Conservation (phyloP, 768 basidiomycete species). For the Royoungia palumana region DNA sequence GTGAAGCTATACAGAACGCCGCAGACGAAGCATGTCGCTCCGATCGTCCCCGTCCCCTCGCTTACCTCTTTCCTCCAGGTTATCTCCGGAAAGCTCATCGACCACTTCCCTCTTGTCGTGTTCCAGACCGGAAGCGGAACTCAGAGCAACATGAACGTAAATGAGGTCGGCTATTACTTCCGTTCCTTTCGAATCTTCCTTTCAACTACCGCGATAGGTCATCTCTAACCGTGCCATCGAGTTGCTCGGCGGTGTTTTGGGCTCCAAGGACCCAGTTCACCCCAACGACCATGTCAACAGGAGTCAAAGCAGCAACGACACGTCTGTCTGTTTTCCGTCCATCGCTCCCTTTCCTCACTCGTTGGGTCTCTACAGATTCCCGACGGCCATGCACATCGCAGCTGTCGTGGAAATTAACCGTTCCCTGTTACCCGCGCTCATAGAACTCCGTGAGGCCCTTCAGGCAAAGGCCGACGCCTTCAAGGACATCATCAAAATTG, state of each 20-base stretch:
- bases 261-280: slow-evolving; percentile 95
- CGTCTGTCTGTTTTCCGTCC: slow-evolving; percentile 48
- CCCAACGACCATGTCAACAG: slow-evolving; percentile 99
- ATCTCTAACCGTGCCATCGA: slow-evolving; percentile 99
- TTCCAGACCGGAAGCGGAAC: slow-evolving; percentile 99
- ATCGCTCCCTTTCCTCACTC: background rate
- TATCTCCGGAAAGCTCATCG: slow-evolving; percentile 89
- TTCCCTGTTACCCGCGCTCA: slow-evolving; percentile 80
- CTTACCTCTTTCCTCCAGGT: slow-evolving; percentile 51
- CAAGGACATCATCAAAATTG: slow-evolving; percentile 95
- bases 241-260: slow-evolving; percentile 89
- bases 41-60: background rate
- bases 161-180: slow-evolving; percentile 61
- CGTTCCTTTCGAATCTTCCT: background rate
- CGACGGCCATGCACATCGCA: slow-evolving; percentile 98
- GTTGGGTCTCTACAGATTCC: slow-evolving; percentile 60
- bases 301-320: slow-evolving; percentile 98
- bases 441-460: slow-evolving; percentile 79
- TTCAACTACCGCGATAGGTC: slow-evolving; percentile 48
- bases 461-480: slow-evolving; percentile 80
- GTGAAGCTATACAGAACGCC: slow-evolving; percentile 84
- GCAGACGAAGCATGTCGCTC: slow-evolving; percentile 77
- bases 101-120: slow-evolving; percentile 97
- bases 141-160: slow-evolving; percentile 99
- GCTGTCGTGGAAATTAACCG: slow-evolving; percentile 84